Conservation (phyloP, 2,329 filamentous ascomycete genomes). For the Ustulina deusta region DNA sequence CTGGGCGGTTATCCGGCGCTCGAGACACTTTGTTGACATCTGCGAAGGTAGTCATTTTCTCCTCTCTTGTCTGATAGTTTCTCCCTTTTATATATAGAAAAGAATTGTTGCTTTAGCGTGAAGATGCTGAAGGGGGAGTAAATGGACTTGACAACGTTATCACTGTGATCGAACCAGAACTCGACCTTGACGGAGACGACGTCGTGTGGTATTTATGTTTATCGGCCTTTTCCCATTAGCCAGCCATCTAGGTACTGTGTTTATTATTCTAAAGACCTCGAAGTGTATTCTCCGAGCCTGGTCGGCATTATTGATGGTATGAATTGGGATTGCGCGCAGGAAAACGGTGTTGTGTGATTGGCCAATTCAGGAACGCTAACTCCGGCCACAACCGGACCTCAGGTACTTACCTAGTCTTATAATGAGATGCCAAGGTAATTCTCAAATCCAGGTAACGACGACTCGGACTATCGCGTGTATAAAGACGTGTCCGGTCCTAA, state of each 20-base stretch:
- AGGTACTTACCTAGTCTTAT: no score
- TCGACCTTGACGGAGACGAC: background rate
- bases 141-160: background rate
- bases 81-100: background rate
- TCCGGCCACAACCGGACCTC: conserved; percentile 26
- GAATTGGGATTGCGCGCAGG: background rate
- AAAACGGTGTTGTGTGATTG: conserved; percentile 49
- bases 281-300: conserved; percentile 29
- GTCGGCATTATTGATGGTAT: conserved; percentile 16
- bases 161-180: background rate
- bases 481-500: no score
- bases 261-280: background rate
- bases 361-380: conserved; percentile 24
- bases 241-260: no score
- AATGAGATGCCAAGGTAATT: background rate
- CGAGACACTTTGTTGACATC: conserved; percentile 30
- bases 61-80: background rate
- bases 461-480: background rate
- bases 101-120: background rate
- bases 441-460: background rate
- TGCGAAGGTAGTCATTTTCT: conserved; percentile 35
- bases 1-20: conserved; percentile 35
- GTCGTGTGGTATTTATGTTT: background rate
- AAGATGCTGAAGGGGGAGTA: conserved; percentile 3
- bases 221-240: no score